A percentile compares a stretch with the other conserved stretches of the same genome.
Evolutionary conservation across 768 basidiomycete genomes (phyloP).

Genomic region (Phlebiopsis flavidoalba): DNA sequence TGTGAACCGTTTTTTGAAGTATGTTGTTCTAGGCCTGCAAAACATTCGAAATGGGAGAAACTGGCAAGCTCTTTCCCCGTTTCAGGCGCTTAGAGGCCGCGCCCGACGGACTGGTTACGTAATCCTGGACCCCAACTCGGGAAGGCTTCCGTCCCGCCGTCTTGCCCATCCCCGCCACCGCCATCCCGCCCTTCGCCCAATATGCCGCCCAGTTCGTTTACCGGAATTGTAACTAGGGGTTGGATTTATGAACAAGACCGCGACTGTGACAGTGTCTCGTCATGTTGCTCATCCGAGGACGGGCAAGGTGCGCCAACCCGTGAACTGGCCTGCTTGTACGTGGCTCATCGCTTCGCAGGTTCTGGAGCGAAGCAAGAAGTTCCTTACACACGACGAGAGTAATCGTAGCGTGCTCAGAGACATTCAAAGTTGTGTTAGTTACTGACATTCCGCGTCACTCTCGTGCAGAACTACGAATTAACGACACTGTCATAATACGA

Average conservation of each 20-base stretch:
- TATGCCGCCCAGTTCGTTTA: conserved; percentile 78
- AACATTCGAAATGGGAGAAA: too few species aligned
- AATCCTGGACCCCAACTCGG: too few species aligned
- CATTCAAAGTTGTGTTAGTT: neutral
- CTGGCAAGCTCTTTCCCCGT: too few species aligned
- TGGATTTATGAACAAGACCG: conserved; percentile 81
- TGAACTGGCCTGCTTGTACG: neutral
- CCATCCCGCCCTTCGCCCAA: conserved; percentile 10
- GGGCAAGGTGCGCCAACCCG: conserved; percentile 51
- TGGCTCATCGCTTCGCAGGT: conserved; percentile 37
- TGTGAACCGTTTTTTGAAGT: too few species aligned
- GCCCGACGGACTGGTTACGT: too few species aligned
- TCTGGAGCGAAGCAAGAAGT: conserved; percentile 73
- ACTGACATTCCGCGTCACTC: neutral
- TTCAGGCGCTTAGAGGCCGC: too few species aligned
- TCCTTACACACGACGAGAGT: conserved; percentile 66
- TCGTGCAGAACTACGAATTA: conserved; percentile 51
- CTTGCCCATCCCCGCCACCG: neutral
- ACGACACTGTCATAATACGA: conserved; percentile 72
- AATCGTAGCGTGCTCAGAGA: conserved; percentile 47
- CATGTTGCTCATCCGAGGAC: conserved; percentile 68
- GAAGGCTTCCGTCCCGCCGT: too few species aligned
- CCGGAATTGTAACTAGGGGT: conserved; percentile 75
- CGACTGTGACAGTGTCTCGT: conserved; percentile 76
- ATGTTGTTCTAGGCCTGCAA: too few species aligned